These are phyloP conservation scores for Pichia paraexigua DNA, from an alignment of 805 yeast species.

Conservation along the genomic window DNA sequence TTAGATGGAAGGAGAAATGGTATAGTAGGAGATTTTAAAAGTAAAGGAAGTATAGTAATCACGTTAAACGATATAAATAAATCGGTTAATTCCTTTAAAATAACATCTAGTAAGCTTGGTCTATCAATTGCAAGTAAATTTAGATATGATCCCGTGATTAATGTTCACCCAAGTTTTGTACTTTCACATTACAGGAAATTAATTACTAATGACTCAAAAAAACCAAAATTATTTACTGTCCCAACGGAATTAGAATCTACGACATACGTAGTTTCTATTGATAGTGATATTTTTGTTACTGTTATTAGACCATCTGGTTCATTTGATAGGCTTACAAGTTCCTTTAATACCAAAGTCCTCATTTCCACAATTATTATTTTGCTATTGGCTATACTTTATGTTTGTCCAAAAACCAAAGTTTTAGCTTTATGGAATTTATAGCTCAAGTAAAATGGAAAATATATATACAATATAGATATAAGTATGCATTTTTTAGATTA, in stretches of 20 bases:
- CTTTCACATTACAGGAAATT: constrained; percentile 46
- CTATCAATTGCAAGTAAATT: constrained; percentile 53
- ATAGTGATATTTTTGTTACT: constrained; percentile 71
- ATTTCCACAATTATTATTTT: constrained; percentile 51
- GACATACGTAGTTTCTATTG: constrained; percentile 55
- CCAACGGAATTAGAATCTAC: constrained; percentile 80
- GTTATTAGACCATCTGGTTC: constrained; percentile 73
- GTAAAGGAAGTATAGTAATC: constrained; percentile 27
- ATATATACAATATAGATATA: too few species aligned
- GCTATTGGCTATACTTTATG: constrained; percentile 35
- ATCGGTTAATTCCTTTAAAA: constrained; percentile 29
- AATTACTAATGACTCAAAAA: constrained; percentile 14
- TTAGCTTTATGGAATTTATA: constrained; percentile 40
- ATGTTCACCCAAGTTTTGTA: constrained; percentile 38
- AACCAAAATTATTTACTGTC: constrained; percentile 31
- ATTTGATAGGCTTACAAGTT: constrained; percentile 63
- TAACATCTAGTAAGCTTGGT: background rate
- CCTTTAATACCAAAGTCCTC: constrained; percentile 62
- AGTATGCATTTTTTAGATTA: too few species aligned
- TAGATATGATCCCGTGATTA: constrained; percentile 60
- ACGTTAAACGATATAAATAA: background rate
- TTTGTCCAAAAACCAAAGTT: constrained; percentile 55
- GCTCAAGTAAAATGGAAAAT: too few species aligned
- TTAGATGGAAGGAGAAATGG: constrained; percentile 59
- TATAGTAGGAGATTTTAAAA: constrained; percentile 33